Base-by-base conservation (phyloP, 2,329 filamentous ascomycete genomes). In the Aspergillus cejpii region DNA sequence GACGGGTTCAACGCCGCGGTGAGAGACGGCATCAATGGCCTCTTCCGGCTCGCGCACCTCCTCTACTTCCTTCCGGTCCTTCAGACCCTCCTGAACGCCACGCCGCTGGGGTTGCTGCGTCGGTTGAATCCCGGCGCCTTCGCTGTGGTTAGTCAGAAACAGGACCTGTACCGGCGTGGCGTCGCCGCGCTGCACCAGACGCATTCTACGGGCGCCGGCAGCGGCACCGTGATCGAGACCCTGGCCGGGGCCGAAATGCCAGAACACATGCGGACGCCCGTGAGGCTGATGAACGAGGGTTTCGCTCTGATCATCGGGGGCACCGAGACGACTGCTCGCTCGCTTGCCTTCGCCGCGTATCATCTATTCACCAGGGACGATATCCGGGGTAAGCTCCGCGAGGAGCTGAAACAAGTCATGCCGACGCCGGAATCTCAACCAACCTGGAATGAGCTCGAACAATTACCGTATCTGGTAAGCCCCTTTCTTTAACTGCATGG, bases 381-480 rank as follows among this genome's bases (percentile, higher is more conserved):
- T 4, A 39, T 63, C 2, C 40, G 51, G 29, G 17, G 15, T 0
- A 57, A 51, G 37, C 43, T 66, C 14, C 56, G 58, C 4, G 43
- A 53, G 7, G 64, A 68, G 21, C 44, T 68, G 19, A 47, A 49
- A 24, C 38, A 47, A 2, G 52, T 62, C 5, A 57, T 66, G 50
- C 63, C 61, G 1, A 54, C 50, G 11, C 53, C 58, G 6, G 45
- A 53, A 0, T 43, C 44, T 14, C 41, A 43, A 5, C 50, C 60
- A 5, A 51, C 55, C 1, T 63, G 61, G 58, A 55, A 50, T 3
- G 47, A 61, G 17, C 54, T 72, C 5, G 63, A 74, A 50, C 53
- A 65, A 36, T 54, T 73, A 6, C 67, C 71, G 0, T 74, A 71
- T 47, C 43, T 71, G 45, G 61, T 62, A 50, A 8, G 41, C 27